Base-by-base conservation (phyloP, 768 basidiomycete species). In the Serendipita vermifera region DNA sequence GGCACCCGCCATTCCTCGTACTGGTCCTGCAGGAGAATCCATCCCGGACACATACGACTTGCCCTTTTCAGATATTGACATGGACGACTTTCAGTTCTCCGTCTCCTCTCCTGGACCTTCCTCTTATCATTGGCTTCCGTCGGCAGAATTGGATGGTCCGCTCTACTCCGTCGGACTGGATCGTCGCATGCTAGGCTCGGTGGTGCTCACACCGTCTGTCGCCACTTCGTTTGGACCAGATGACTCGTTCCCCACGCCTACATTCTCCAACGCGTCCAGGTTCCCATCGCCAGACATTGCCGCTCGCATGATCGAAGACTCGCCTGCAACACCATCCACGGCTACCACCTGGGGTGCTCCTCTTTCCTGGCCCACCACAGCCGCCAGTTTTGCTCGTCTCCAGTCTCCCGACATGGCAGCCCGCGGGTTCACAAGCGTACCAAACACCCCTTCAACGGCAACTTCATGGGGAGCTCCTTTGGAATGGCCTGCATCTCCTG, bases 41-140 rank as follows among this genome's bases (percentile, higher is more conserved):
- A 24, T 43, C 22, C 41, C 41, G 13, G 41, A 43, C 41, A 43
- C 41, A 11, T 43, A 43, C 24, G 65, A 69, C n/a, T 68, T 65
- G 35, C 61, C 61, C 51, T 27, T 63, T 2, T 61, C 55, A 11
- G 75, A 75, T 58, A 68, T 83, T 55, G 75, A 82, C 59, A 66
- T 82, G 27, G 79, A 79, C 38, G 84, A 86, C 60, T 87, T 76
- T 62, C 64, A 73, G 6, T 87, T 83, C 81, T 84, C 83, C 6
- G 72, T 78, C 24, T 81, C 82, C 5, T 85, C 85, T 5, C 66
- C 68, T 2, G 85, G 85, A n/a, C 85, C 85, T 20, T 69, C 68
- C 3, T 66, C 68, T 11, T 65, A 66, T 31, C 48, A 66, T 67
- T 53, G 72, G 39, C 65, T 69, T 11, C 64, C 46, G 31, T 75